A percentile compares a stretch with the other conserved stretches of the same genome.
phyloP scores from a whole-genome alignment of 2,329 filamentous ascomycete genomes.

The Alternaria sp. region DNA sequence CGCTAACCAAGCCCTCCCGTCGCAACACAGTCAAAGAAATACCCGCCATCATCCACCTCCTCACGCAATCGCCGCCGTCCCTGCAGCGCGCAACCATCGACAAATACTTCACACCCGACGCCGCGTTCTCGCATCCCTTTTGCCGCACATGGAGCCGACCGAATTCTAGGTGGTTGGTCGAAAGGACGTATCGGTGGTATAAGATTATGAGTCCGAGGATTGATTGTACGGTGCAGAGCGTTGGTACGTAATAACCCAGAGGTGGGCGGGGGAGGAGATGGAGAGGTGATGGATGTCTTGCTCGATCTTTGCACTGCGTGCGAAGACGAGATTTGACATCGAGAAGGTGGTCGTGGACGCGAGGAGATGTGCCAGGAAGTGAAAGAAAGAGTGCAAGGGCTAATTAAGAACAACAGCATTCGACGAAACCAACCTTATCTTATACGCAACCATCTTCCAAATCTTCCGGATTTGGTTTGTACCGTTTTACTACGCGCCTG shows the following conservation, averaged over 20 bases:
- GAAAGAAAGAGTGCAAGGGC: not conserved
- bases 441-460: constrained; percentile 78
- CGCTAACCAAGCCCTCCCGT: not conserved
- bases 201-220: constrained; percentile 80
- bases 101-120: constrained; percentile 74
- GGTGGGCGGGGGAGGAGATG: no score
- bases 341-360: no score
- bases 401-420: constrained; percentile 59
- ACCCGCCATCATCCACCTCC: constrained; percentile 66
- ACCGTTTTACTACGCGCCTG: constrained; percentile 73
- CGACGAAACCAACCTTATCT: constrained; percentile 67
- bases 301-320: no score
- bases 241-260: constrained; percentile 53
- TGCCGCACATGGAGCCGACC: constrained; percentile 68
- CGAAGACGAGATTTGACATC: no score
- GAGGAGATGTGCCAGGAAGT: no score
- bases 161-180: constrained; percentile 71
- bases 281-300: no score
- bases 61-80: constrained; percentile 70
- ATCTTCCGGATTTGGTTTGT: constrained; percentile 78
- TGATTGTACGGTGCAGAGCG: constrained; percentile 67
- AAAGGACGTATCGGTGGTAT: constrained; percentile 73
- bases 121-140: constrained; percentile 79
- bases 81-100: constrained; percentile 71
- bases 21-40: constrained; percentile 67